These are phyloP conservation scores for Clohesyomyces aquaticus DNA, from an alignment of 495 filamentous ascomycete species.

Conservation along the genomic window DNA sequence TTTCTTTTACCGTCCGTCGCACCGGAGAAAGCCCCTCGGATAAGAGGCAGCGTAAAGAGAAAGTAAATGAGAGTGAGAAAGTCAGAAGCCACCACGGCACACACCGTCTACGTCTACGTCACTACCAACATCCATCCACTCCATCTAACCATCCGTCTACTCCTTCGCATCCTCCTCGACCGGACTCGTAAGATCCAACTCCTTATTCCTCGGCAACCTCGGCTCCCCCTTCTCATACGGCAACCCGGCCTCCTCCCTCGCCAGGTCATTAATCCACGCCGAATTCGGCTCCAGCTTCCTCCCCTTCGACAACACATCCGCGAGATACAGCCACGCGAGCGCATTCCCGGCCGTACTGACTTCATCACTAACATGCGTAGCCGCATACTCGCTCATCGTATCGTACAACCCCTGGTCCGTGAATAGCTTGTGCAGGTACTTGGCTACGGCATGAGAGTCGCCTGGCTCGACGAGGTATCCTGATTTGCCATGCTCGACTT, in stretches of 20 bases:
- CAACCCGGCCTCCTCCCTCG: conserved; percentile 65
- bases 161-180: not conserved
- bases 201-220: conserved; percentile 53
- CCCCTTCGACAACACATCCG: conserved; percentile 59
- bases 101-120: not conserved
- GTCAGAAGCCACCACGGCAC: too few relatives aligned
- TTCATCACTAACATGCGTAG: conserved; percentile 73
- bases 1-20: too few relatives aligned
- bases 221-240: conserved; percentile 65
- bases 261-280: conserved; percentile 79
- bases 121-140: not conserved
- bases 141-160: not conserved
- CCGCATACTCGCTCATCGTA: conserved; percentile 70
- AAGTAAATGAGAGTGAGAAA: too few relatives aligned
- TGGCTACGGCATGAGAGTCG: conserved; percentile 73
- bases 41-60: too few relatives aligned
- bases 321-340: conserved; percentile 76
- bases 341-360: conserved; percentile 83
- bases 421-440: conserved; percentile 70
- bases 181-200: conserved; percentile 28
- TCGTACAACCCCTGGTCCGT: conserved; percentile 66
- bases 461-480: conserved; percentile 77
- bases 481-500: conserved; percentile 72
- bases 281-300: conserved; percentile 55
- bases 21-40: too few relatives aligned